phyloP scores from a whole-genome alignment of 805 yeast species.

The Metschnikowia peoriensis region DNA sequence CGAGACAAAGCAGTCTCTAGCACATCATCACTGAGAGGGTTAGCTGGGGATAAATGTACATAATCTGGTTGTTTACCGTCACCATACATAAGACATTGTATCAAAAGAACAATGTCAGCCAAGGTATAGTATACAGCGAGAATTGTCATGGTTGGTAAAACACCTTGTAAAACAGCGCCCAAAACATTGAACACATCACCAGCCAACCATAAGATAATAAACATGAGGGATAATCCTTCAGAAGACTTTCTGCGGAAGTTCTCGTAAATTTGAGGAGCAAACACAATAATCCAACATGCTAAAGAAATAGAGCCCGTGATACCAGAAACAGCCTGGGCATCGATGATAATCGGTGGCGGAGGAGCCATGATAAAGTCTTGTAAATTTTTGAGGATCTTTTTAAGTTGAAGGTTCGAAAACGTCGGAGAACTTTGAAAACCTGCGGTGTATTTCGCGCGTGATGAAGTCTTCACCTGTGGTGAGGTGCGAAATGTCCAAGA shows the following conservation, averaged over 20 bases:
- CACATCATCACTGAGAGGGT: conserved; percentile 72
- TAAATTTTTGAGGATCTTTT: neutral
- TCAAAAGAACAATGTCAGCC: conserved; percentile 80
- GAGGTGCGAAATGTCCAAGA: neutral
- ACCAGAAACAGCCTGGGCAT: conserved; percentile 72
- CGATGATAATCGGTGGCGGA: conserved; percentile 63
- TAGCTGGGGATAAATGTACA: conserved; percentile 84
- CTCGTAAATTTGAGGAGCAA: conserved; percentile 95
- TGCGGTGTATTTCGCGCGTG: neutral
- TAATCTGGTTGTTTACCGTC: conserved; percentile 61
- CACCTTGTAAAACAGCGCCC: conserved; percentile 87
- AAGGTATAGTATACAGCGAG: conserved; percentile 89
- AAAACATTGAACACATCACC: conserved; percentile 93
- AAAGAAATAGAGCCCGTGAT: conserved; percentile 85
- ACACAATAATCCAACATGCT: conserved; percentile 97
- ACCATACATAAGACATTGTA: conserved; percentile 83
- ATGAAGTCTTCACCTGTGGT: neutral
- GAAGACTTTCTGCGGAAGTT: conserved; percentile 81
- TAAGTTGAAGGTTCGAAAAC: neutral
- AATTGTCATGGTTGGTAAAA: conserved; percentile 90
- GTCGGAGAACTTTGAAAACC: neutral
- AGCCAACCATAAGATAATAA: conserved; percentile 85
- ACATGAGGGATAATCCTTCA: conserved; percentile 84
- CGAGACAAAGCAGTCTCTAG: conserved; percentile 57
- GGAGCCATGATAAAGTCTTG: conserved; percentile 42